Evolutionary conservation across 345 rosid genomes (phyloP), one percentile per base, ranked within the genome.

Genomic region (Cardamine occulta): DNA sequence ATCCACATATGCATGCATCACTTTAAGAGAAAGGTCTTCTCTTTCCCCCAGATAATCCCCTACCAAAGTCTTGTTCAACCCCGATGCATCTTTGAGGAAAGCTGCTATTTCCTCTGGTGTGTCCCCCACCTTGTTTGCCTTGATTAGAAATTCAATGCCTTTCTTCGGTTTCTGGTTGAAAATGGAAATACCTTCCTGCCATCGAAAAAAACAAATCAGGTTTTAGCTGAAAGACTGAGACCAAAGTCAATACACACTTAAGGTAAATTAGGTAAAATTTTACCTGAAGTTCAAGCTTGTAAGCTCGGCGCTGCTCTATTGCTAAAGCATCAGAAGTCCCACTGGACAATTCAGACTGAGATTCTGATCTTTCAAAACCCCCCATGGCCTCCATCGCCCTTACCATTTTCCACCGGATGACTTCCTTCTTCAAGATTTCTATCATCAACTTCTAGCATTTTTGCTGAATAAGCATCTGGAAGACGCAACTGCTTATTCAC

Each of bases 121-220:
- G 73, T 74, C 80, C 17, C 99, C 99, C 79, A 95, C 91, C 82
- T 95, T 95, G 80, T 87, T 95, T 74, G 99, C 92, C 80, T 89
- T 92, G 76, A 95, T 87, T 51, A 95, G 89, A 85, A 92, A 95
- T 77, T 89, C 97, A 84, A 95, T 92, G 44, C 99, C 99, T 82
- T 86, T 95, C 81, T 89, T 92, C 76, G 99, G 97, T 77, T 95
- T 95, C 85, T 88, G 84, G 78, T 95, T 95, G 82, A 95, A 95
- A 85, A 93, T 92, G 76, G 99, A 92, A 66, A 95, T 93, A 88
- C 99, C 99, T 90, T 95, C 99, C 99, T 93, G 99, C 90, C 96
- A 88, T 64, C 80, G 84, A 81, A 40, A 72, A 80, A 48, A 80
- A 34, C 69, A 78, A 76, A 86, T 79, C 70, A 83, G 83, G 78